phyloP scores from a whole-genome alignment of 306 rosid species.

The Quercus mongolica region DNA sequence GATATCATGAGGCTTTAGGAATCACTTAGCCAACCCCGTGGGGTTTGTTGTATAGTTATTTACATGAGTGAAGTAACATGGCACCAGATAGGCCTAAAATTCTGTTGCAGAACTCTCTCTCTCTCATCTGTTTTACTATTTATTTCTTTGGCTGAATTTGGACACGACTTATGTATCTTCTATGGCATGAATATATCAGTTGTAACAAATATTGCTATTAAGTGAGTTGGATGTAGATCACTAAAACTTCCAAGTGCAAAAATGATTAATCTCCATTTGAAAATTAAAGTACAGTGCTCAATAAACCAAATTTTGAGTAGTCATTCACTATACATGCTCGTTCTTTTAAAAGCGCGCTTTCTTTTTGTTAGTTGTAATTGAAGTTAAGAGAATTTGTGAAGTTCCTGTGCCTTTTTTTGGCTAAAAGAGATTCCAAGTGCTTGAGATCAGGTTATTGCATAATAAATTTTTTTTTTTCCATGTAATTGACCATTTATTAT shows the following conservation, averaged over 20 bases:
- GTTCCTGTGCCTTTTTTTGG: not conserved
- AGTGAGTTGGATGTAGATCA: not conserved
- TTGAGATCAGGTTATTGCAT: not conserved
- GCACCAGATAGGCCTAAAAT: too few species aligned
- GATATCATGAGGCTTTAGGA: too few species aligned
- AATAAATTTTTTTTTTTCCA: not conserved
- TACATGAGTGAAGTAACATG: too few species aligned
- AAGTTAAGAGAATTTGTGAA: not conserved
- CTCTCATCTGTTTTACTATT: not conserved
- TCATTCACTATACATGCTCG: not conserved
- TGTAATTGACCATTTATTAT: not conserved
- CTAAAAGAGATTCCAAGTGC: not conserved
- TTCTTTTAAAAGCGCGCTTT: not conserved
- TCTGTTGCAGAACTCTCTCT: too few species aligned
- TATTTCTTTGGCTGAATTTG: not conserved
- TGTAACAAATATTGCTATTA: not conserved
- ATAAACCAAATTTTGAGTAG: not conserved
- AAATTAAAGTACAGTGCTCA: not conserved
- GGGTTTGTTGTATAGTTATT: too few species aligned
- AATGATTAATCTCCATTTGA: not conserved
- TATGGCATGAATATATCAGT: not conserved
- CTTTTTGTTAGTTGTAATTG: not conserved
- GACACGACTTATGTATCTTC: not conserved
- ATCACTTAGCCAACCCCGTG: too few species aligned
- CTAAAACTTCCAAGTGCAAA: not conserved